Evolutionary conservation across 306 rosid genomes (phyloP).

Genomic region (Lupinus albus): DNA sequence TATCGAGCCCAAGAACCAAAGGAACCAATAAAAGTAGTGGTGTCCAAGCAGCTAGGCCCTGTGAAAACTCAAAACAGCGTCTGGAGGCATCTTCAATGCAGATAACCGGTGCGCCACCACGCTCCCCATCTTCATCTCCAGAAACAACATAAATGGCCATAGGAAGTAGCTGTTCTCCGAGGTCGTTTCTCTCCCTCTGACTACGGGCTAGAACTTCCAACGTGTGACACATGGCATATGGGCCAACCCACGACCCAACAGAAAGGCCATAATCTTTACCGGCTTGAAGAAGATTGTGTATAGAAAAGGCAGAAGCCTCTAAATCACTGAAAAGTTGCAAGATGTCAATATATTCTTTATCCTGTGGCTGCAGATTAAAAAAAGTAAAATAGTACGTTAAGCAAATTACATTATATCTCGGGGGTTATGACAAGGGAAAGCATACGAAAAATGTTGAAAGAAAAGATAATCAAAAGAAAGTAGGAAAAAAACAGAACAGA

Average conservation of each 20-base stretch:
- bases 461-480: neutral
- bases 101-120: conserved; percentile 97
- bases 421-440: conserved; percentile 2
- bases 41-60: conserved; percentile 60
- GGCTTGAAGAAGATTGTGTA: conserved; percentile 88
- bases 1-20: conserved; percentile 98
- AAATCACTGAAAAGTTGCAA: conserved; percentile 85
- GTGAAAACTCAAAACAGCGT: conserved; percentile 68
- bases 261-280: conserved; percentile 86
- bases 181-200: conserved; percentile 51
- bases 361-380: conserved; percentile 60
- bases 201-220: conserved; percentile 82
- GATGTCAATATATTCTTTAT: conserved; percentile 66
- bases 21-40: conserved; percentile 96
- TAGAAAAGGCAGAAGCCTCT: conserved; percentile 67
- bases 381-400: conserved; percentile 24
- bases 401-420: conserved; percentile 7
- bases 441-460: conserved; percentile 16
- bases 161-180: conserved; percentile 70
- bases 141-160: conserved; percentile 93
- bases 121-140: conserved; percentile 97
- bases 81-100: conserved; percentile 80
- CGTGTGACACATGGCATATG: conserved; percentile 97
- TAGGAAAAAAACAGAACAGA: neutral
- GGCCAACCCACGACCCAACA: conserved; percentile 98